phyloP scores from a whole-genome alignment of 495 filamentous ascomycete species.

The Aspergillus indologenus region DNA sequence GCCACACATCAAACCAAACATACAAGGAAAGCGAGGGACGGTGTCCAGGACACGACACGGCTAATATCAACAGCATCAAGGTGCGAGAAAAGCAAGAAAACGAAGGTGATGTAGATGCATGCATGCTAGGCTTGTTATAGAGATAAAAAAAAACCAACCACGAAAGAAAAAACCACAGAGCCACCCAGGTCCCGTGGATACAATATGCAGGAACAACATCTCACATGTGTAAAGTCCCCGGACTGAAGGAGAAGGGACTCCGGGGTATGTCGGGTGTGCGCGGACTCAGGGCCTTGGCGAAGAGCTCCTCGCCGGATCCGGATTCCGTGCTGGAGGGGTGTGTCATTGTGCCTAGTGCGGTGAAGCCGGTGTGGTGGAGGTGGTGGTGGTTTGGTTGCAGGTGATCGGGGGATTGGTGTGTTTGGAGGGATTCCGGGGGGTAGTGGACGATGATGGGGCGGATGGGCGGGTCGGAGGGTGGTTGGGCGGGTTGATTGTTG shows the following conservation, averaged over 20 bases:
- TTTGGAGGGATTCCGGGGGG: constrained; percentile 41
- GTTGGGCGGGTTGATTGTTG: background rate
- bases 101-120: too few relatives aligned
- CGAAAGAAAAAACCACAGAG: too few relatives aligned
- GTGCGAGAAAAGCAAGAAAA: too few relatives aligned
- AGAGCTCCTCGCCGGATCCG: constrained; percentile 70
- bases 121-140: too few relatives aligned
- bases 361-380: constrained; percentile 29
- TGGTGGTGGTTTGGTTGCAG: constrained; percentile 6
- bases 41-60: background rate
- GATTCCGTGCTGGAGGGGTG: constrained; percentile 40
- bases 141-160: too few relatives aligned
- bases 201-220: background rate
- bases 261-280: constrained; percentile 73
- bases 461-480: constrained; percentile 22
- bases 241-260: constrained; percentile 65
- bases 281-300: constrained; percentile 76
- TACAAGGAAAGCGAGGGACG: background rate
- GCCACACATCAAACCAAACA: too few relatives aligned
- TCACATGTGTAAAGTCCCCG: constrained; percentile 18
- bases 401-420: constrained; percentile 41
- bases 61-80: background rate
- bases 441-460: constrained; percentile 36
- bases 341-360: constrained; percentile 29
- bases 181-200: too few relatives aligned